phyloP scores from a whole-genome alignment of 2,329 filamentous ascomycete species.

The Aspergillus sp. region DNA sequence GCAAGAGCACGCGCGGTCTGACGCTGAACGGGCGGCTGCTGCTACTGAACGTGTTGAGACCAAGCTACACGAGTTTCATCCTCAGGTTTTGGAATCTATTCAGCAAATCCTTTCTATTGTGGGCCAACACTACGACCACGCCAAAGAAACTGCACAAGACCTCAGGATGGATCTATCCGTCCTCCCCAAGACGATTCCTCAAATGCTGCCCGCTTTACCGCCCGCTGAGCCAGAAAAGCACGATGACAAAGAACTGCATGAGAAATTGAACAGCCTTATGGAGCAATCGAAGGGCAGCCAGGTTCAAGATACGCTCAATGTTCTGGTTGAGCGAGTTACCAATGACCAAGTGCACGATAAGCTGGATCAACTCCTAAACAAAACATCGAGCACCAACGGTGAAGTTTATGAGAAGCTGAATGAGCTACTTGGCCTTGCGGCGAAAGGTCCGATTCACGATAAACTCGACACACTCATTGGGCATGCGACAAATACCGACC shows the following conservation, averaged over 20 bases:
- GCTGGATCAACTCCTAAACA: constrained; percentile 48
- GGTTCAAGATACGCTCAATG: constrained; percentile 60
- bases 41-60: constrained; percentile 74
- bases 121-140: constrained; percentile 84
- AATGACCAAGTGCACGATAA: constrained; percentile 60
- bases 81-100: constrained; percentile 81
- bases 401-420: constrained; percentile 61
- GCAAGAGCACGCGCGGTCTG: constrained; percentile 78
- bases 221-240: constrained; percentile 58
- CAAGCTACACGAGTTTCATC: constrained; percentile 78
- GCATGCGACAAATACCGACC: constrained; percentile 60
- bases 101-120: constrained; percentile 82
- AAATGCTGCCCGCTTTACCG: constrained; percentile 55
- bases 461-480: constrained; percentile 48
- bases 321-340: constrained; percentile 48
- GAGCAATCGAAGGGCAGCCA: constrained; percentile 47
- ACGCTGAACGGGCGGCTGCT: constrained; percentile 72
- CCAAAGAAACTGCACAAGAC: constrained; percentile 66
- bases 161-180: constrained; percentile 57
- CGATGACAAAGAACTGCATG: constrained; percentile 58
- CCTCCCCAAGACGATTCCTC: constrained; percentile 54
- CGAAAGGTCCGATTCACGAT: constrained; percentile 32
- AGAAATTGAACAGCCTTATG: constrained; percentile 56
- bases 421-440: constrained; percentile 41
- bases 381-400: constrained; percentile 29